Percentiles rank a stretch among this genome's conserved stretches.
phyloP scores from a whole-genome alignment of 2,329 filamentous ascomycete species.

The Nannizzia gypsea region DNA sequence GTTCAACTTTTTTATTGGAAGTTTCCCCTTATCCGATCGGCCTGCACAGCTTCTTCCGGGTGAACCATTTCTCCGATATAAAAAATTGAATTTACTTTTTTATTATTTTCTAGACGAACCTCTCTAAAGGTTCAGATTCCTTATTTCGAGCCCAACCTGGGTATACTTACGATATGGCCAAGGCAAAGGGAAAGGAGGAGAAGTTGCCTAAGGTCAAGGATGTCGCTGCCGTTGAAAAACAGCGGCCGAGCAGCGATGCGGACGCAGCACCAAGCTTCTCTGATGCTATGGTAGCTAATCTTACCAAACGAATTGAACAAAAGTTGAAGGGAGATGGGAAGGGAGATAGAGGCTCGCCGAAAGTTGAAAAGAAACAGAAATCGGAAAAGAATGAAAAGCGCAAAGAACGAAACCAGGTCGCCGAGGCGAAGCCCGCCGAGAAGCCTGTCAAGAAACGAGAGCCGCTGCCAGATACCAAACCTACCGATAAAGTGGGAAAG shows the following conservation, averaged over 20 bases:
- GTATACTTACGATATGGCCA: conserved; percentile 12
- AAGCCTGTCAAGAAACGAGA: conserved; percentile 17
- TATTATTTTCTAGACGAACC: not conserved
- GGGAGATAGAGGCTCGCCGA: conserved; percentile 15
- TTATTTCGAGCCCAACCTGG: not conserved
- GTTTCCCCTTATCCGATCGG: not conserved
- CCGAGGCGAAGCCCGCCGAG: not conserved
- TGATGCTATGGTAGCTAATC: conserved; percentile 29
- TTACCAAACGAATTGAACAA: conserved; percentile 33
- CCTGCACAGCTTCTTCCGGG: not conserved
- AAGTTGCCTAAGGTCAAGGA: conserved; percentile 16
- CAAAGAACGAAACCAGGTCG: not conserved
- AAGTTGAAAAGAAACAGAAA: conserved; percentile 18
- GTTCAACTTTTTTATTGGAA: not conserved
- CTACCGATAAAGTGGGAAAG: conserved; percentile 25
- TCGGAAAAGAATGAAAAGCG: conserved; percentile 13
- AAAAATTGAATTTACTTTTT: not conserved
- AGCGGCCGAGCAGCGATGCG: conserved; percentile 16
- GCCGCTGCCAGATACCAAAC: not conserved
- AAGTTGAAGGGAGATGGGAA: conserved; percentile 21
- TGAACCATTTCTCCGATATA: not conserved
- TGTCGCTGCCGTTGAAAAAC: conserved; percentile 13
- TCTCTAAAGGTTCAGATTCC: not conserved
- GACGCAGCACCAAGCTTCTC: conserved; percentile 25
- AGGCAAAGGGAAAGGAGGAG: conserved; percentile 31